Evolutionary conservation across 345 rosid genomes (phyloP).

Genomic region (Xanthoceras sorbifolium): DNA sequence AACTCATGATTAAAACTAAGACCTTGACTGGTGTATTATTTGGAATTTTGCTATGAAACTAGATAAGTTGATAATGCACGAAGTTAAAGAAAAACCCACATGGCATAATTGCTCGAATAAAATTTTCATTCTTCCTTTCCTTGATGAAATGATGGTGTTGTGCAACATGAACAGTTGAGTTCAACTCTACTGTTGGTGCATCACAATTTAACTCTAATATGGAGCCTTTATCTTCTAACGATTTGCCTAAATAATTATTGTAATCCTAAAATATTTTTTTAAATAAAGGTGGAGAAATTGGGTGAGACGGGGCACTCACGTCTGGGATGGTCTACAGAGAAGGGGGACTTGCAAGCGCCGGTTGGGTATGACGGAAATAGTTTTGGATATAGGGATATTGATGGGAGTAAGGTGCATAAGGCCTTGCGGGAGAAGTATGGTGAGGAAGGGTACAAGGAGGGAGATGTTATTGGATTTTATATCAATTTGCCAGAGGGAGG

Average conservation of each 20-base stretch:
- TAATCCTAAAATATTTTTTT: background rate
- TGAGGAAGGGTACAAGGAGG: slow-evolving; percentile 87
- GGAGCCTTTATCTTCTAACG: background rate
- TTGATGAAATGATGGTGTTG: background rate
- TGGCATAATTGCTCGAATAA: background rate
- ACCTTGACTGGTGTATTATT: background rate
- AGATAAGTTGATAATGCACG: background rate
- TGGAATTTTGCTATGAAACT: background rate
- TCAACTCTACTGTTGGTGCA: background rate
- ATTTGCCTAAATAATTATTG: background rate
- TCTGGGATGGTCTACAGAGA: slow-evolving; percentile 94
- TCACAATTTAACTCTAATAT: background rate
- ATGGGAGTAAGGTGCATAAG: slow-evolving; percentile 97
- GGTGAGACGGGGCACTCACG: slow-evolving; percentile 95
- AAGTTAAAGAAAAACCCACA: background rate
- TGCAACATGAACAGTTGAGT: background rate
- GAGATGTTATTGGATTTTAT: slow-evolving; percentile 90
- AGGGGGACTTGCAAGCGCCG: slow-evolving; percentile 96
- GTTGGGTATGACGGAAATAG: slow-evolving; percentile 94
- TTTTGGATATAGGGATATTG: slow-evolving; percentile 90
- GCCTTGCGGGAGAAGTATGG: slow-evolving; percentile 88
- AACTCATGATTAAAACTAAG: background rate
- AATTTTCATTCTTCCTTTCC: background rate
- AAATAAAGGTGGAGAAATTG: slow-evolving; percentile 67
- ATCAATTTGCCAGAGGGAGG: slow-evolving; percentile 87